phyloP scores from a whole-genome alignment of 1,139 yeast species.

The Starmera stellimalicola region DNA sequence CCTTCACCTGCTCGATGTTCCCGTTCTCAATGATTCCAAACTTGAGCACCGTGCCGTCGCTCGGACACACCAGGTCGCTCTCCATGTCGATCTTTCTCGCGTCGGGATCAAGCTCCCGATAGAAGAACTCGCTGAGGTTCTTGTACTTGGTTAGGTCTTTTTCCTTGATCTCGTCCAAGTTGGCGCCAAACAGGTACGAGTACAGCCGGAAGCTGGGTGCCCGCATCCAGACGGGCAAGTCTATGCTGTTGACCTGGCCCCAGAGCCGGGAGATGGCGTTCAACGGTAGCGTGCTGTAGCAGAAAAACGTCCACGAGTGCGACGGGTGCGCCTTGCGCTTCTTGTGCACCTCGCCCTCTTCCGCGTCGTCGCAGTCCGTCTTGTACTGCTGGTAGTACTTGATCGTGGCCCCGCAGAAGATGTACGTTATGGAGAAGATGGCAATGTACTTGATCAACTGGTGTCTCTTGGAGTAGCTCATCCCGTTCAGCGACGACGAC shows the following conservation, averaged over 20 bases:
- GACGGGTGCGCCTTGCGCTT: slow-evolving; percentile 44
- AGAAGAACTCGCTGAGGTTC: slow-evolving; percentile 87
- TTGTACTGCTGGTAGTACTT: slow-evolving; percentile 32
- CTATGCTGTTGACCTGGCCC: slow-evolving; percentile 84
- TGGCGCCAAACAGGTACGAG: slow-evolving; percentile 76
- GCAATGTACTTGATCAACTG: slow-evolving; percentile 62
- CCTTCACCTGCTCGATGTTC: slow-evolving; percentile 94
- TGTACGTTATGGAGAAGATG: slow-evolving; percentile 51
- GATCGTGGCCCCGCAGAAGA: slow-evolving; percentile 57
- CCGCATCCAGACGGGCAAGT: slow-evolving; percentile 83
- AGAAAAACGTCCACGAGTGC: slow-evolving; percentile 79
- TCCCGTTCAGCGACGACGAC: neutral
- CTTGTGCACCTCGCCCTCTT: slow-evolving; percentile 22
- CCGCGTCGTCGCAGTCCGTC: slow-evolving; percentile 13
- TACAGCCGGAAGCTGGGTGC: slow-evolving; percentile 75
- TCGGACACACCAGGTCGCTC: slow-evolving; percentile 72
- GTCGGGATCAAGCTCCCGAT: slow-evolving; percentile 72
- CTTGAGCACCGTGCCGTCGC: slow-evolving; percentile 87
- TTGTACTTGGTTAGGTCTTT: slow-evolving; percentile 65
- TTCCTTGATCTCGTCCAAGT: slow-evolving; percentile 81
- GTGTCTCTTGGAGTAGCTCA: slow-evolving; percentile 25
- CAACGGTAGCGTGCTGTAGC: slow-evolving; percentile 84
- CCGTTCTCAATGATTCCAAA: slow-evolving; percentile 74
- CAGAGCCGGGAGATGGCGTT: slow-evolving; percentile 87
- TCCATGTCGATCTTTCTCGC: slow-evolving; percentile 64